Evolutionary conservation across 2,329 filamentous ascomycete species (phyloP), one percentile per base, ranked within the genome.

Genomic region (Calycina herbarum): DNA sequence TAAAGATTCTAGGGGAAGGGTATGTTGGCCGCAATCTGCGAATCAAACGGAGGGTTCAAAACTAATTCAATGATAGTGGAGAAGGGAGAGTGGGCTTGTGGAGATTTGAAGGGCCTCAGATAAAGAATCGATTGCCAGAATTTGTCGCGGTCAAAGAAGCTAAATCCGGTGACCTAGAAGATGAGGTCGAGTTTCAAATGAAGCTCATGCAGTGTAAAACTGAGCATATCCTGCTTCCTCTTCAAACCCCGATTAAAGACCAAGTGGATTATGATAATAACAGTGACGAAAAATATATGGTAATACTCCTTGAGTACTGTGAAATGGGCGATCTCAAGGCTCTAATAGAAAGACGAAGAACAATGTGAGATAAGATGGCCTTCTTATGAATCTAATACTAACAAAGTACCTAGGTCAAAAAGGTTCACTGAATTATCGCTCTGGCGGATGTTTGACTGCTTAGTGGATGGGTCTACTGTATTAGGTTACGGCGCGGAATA

Each of bases 401-500:
- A 51, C 13, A 11, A 24, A 24, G 10, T 27, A 20, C 20, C 6
- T 11, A 51, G 48, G 40, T 11, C n/a, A 61, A 61, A 51, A n/a
- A 42, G 31, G 29, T 57, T 63, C 24, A 29, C 57, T 24, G 61
- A 63, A 57, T 15, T 42, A 20, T 57, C 61, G 5, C 42, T 63
- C 17, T 63, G 61, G 61, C 15, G 7, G 4, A 40, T 63, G 4
- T 63, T 63, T 24, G 24, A 57, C n/a, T 63, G 61, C 42, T 63
- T 63, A 15, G 51, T 63, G 20, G 61, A 63, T 63, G 61, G 48
- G 5, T 20, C 27, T 54, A 54, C 29, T 35, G 54, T 35, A 17
- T 31, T 10, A 24, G 15, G 13, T 42, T 57, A 40, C 29, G n/a
- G 11, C 11, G 11, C 27, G 11, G 29, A 35, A 40, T 29, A 45